Evolutionary conservation across 2,329 filamentous ascomycete genomes (phyloP), one percentile per base, ranked within the genome.

Genomic region (Venturiaceae sp.): DNA sequence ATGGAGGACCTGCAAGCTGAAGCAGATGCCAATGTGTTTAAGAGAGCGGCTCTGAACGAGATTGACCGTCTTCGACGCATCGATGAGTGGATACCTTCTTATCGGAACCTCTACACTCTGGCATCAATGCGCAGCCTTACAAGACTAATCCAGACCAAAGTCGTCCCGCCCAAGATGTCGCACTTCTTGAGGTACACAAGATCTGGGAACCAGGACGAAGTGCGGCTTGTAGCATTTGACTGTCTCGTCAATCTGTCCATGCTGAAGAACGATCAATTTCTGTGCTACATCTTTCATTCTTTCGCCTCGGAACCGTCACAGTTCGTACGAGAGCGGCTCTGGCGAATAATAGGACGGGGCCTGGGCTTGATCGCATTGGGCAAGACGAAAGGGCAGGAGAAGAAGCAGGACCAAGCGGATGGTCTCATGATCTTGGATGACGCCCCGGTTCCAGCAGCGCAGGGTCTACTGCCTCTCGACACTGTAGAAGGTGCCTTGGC

Each of bases 31-130:
- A 26, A 23, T 50, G 44, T 50, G 23, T 78, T 86, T 37, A 77
- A 81, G 60, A 74, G 75, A 59, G 79, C 80, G 57, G 81, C 81
- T 3, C 73, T 86, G 28, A 78, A 80, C 28, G 83, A 85, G 65
- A 81, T 86, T 36, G 81, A 85, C 62, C 77, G 83, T 33, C 83
- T 85, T 62, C 75, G 83, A 58, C 76, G 83, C 36, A 81, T 86
- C 67, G 83, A 86, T 63, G 83, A 86, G 67, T 86, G 83, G 82
- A 82, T 83, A 1, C 79, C 81, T 39, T 85, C 83, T 0, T 85
- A 80, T 65, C 83, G 85, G 58, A 86, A 86, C 63, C 71, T 85
- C 26, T 84, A 84, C 67, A 82, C 83, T 1, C 76, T 76, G 13
- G 83, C 83, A 13, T 82, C 83, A 21, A 72, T 86, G 19, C 75